These are phyloP conservation scores for Entomortierella lignicola DNA, from an alignment of 192 early-diverging fungal species.

Conservation along the genomic window DNA sequence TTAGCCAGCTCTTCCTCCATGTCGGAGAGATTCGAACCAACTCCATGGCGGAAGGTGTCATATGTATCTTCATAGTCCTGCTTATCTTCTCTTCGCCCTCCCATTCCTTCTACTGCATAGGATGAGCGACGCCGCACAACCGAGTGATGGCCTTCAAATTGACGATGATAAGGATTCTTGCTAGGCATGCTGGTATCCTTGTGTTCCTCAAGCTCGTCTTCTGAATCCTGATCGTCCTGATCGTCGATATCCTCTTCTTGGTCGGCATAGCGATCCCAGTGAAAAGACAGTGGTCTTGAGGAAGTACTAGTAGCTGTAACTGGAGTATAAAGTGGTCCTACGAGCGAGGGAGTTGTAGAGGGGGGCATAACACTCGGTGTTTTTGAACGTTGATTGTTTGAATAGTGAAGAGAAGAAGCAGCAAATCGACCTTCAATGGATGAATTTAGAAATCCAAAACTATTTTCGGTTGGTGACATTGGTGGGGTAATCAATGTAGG, in stretches of 20 bases:
- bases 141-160: constrained; percentile 46
- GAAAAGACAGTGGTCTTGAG: constrained; percentile 35
- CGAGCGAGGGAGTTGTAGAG: constrained; percentile 3
- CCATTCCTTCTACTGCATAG: background rate
- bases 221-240: constrained; percentile 9
- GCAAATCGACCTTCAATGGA: constrained; percentile 36
- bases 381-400: constrained; percentile 6
- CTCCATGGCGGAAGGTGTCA: constrained; percentile 41
- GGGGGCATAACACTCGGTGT: background rate
- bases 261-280: constrained; percentile 45
- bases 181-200: constrained; percentile 2
- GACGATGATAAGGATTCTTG: constrained; percentile 18
- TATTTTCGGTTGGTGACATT: constrained; percentile 48
- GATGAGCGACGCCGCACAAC: constrained; percentile 28
- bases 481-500: constrained; percentile 45
- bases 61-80: constrained; percentile 18
- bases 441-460: constrained; percentile 26
- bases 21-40: constrained; percentile 33
- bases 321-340: constrained; percentile 3
- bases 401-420: background rate
- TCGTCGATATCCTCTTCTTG: constrained; percentile 20
- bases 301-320: constrained; percentile 9
- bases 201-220: background rate
- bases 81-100: background rate
- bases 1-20: constrained; percentile 46